Base-by-base conservation (phyloP, 306 rosid species). In the Lathyrus aphaca region DNA sequence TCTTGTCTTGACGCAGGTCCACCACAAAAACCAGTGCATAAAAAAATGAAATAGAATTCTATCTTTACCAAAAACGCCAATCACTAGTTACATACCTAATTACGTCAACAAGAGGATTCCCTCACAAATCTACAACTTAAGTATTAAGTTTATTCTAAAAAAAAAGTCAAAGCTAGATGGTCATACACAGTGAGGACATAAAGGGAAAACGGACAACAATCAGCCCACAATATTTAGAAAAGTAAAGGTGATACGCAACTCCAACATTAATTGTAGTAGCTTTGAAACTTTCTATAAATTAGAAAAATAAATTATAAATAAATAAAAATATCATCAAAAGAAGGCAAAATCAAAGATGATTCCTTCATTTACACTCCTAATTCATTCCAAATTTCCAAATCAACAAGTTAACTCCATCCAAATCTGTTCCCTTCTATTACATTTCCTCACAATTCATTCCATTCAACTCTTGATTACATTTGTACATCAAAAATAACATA, bases 1-100 rank as follows among this genome's bases (percentile, higher is more conserved):
- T 72, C 76, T 78, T 81, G 85, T 80, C 74, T 80, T 73, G 27
- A 74, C 54, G 79, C 86, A 83, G 81, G 82, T 81, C 86, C 89
- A 82, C 83, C 77, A 63, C 53, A 38, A 64, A 58, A 73, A 72
- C 64, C 72, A 69, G 66, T 75, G 87, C 87, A 86, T 86, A 49
- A 86, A 88, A 86, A 86, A 87, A 71, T 75, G 87, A 57, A 81
- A 73, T 70, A 73, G 63, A 67, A 77, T 55, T 68, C 80, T 56
- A 69, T 82, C 84, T 77, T 68, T 73, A 77, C 77, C 71, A 73
- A 70, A 56, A 60, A 76, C 75, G 54, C 79, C 77, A 55, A 75
- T 62, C 74, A 84, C 79, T 72, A 79, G 64, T 62, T 73, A 73
- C 68, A 83, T 79, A 56, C 67, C 57, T 46, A 59, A 62, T 49